Evolutionary conservation across 352 stramenopile species (phyloP).

Genomic region (Phytophthora crassamura): DNA sequence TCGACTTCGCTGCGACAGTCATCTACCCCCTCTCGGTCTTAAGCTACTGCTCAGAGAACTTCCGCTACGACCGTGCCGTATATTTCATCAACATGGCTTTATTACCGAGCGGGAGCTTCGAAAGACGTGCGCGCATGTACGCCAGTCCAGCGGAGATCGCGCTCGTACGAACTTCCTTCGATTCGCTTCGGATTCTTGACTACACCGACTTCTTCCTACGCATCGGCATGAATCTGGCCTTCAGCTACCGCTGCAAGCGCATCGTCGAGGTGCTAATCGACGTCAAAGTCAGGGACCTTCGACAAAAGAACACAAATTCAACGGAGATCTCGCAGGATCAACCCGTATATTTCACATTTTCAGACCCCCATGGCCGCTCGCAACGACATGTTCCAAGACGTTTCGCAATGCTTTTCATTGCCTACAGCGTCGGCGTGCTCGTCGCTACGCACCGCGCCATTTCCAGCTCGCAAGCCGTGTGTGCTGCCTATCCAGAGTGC

Average conservation of each 20-base stretch:
- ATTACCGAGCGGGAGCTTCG: slow-evolving; percentile 37
- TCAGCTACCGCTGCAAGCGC: slow-evolving; percentile 44
- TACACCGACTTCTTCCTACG: slow-evolving; percentile 33
- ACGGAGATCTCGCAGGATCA: neutral
- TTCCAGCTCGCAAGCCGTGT: slow-evolving; percentile 14
- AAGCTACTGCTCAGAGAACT: slow-evolving; percentile 26
- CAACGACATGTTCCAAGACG: slow-evolving; percentile 9
- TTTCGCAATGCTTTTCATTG: slow-evolving; percentile 19
- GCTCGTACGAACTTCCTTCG: slow-evolving; percentile 35
- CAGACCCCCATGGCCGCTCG: neutral
- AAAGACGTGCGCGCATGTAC: slow-evolving; percentile 37
- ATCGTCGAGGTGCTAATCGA: slow-evolving; percentile 40
- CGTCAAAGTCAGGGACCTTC: neutral
- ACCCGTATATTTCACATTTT: slow-evolving; percentile 11
- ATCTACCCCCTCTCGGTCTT: slow-evolving; percentile 38
- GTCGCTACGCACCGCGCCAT: slow-evolving; percentile 16
- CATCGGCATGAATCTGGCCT: slow-evolving; percentile 43
- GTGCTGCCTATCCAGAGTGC: slow-evolving; percentile 29
- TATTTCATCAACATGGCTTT: slow-evolving; percentile 36
- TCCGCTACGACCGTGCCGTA: slow-evolving; percentile 38
- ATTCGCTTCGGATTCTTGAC: slow-evolving; percentile 41
- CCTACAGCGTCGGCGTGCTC: slow-evolving; percentile 19
- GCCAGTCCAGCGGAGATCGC: slow-evolving; percentile 37
- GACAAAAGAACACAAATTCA: neutral
- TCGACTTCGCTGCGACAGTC: slow-evolving; percentile 43